phyloP scores from a whole-genome alignment of 208 protist genomes.

The Wallacemonas sp. region DNA sequence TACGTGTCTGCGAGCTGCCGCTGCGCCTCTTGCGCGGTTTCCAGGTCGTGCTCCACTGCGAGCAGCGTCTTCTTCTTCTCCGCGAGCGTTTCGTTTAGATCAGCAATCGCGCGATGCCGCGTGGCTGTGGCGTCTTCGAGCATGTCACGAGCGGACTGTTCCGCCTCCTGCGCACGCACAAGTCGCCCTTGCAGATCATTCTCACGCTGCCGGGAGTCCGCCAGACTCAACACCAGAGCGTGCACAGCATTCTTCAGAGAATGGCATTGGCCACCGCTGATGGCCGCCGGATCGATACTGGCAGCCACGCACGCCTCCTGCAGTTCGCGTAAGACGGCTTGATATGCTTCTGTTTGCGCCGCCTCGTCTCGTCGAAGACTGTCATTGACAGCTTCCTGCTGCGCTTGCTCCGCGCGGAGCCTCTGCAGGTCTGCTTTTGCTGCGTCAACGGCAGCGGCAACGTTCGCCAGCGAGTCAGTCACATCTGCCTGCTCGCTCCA shows the following conservation, averaged over 20 bases:
- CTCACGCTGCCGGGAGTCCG: background rate
- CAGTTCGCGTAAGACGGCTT: background rate
- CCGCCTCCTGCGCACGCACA: background rate
- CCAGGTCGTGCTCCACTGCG: background rate
- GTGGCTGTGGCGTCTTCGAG: too few relatives aligned
- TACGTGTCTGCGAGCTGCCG: too few relatives aligned
- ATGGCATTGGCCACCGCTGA: background rate
- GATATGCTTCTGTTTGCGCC: background rate
- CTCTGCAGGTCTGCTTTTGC: background rate
- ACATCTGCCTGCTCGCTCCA: slow-evolving; percentile 1
- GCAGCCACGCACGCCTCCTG: background rate
- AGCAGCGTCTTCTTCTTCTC: background rate
- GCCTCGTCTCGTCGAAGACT: background rate
- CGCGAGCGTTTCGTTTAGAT: background rate
- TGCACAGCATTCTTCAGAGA: background rate
- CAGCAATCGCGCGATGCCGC: too few relatives aligned
- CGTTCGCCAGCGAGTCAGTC: background rate
- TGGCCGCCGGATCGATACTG: background rate
- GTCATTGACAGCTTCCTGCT: background rate
- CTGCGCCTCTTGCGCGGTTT: background rate
- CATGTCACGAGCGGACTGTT: background rate
- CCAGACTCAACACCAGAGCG: background rate
- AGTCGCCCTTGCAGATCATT: background rate
- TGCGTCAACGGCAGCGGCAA: background rate
- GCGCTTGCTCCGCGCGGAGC: slow-evolving; percentile 1